Evolutionary conservation across 805 yeast genomes (phyloP), one percentile per base, ranked within the genome.

Genomic region (Ascoidea tarda): DNA sequence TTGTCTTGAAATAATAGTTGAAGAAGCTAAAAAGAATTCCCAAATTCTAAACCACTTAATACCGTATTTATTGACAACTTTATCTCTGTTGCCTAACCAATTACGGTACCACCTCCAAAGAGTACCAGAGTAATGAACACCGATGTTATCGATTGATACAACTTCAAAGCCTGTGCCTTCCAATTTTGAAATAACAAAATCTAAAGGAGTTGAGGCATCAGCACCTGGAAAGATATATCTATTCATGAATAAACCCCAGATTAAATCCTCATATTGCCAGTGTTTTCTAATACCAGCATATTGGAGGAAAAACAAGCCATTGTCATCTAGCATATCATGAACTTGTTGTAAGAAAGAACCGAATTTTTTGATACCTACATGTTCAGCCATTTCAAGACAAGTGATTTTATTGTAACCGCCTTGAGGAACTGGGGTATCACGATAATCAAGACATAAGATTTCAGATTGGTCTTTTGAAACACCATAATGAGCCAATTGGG

Each of bases 221-320:
- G 96, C 96, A 70, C 96, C 96, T 48, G 96, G 96, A 87, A 88
- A 88, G 66, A 88, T 84, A 70, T 87, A 88, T 75, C 87, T 88
- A 80, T 89, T 88, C 96, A 88, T 89, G 70, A 88, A 88, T 66
- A 89, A 74, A 62, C 96, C 96, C 96, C 96, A 88, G 69, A 81
- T 75, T 63, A 88, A 76, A 68, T 88, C 96, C 72, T 88, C 96
- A 69, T 87, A 88, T 72, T 88, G 96, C 96, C 96, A 88, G 54
- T 77, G 74, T 72, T 88, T 89, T 73, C 96, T 81, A 62, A 88
- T 71, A 52, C 96, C 96, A 51, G 96, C 90, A 64, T 84, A 84
- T 72, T 88, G 96, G 66, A 88, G 74, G 66, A 76, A 84, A 75
- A 88, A 87, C 52, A 86, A 67, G 56, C 96, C 96, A 65, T 88